Conservation (phyloP, 2,329 filamentous ascomycete genomes). For the Mycosphaerelloides madeirae region DNA sequence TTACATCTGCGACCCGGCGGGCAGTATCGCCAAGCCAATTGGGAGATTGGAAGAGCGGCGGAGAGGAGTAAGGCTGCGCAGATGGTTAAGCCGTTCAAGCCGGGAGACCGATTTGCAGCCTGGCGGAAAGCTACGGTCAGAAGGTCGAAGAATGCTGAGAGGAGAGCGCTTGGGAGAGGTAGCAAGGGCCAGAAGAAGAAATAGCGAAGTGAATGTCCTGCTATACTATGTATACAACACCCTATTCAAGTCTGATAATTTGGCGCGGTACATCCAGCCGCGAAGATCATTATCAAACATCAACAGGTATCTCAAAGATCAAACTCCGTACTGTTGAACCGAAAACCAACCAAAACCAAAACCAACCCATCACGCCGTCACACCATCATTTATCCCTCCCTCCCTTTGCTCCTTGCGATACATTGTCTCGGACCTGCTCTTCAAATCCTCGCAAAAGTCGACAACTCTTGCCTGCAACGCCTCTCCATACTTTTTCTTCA, state of each 20-base stretch:
- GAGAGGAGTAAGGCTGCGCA: slow-evolving; percentile 52
- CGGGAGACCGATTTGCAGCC: slow-evolving; percentile 58
- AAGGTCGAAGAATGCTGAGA: slow-evolving; percentile 49
- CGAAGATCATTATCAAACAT: no score
- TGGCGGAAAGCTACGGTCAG: slow-evolving; percentile 57
- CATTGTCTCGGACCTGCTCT: slow-evolving; percentile 1
- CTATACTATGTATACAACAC: no score
- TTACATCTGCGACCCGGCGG: slow-evolving; percentile 52
- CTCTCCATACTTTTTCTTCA: slow-evolving; percentile 40
- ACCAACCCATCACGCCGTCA: background rate
- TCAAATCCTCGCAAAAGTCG: slow-evolving; percentile 8
- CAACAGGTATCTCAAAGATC: no score
- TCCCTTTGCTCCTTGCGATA: slow-evolving; percentile 6
- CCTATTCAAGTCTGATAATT: no score
- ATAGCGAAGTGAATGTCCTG: background rate
- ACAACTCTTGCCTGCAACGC: slow-evolving; percentile 22
- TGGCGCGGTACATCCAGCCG: no score
- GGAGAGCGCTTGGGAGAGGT: slow-evolving; percentile 50
- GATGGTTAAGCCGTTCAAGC: slow-evolving; percentile 51
- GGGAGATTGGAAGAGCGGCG: slow-evolving; percentile 61
- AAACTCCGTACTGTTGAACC: no score
- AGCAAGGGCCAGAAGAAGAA: slow-evolving; percentile 24
- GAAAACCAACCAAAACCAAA: no score
- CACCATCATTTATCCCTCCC: background rate
- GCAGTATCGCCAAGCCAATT: slow-evolving; percentile 61